phyloP scores from a whole-genome alignment of 257 asterid species.

The Euphrasia confusa region DNA sequence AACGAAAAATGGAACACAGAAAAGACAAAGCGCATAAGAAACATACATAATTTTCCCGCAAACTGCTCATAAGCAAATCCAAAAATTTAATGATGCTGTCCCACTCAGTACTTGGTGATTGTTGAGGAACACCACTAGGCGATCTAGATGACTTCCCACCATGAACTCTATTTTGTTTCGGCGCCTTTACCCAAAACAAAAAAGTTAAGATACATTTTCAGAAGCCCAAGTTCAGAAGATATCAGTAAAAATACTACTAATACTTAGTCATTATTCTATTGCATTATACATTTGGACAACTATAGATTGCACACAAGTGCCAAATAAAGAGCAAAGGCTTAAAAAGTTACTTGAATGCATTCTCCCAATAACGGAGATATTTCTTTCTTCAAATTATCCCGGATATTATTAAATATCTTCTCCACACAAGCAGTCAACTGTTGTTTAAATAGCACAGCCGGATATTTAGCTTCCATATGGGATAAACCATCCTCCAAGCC shows the following conservation, averaged over 20 bases:
- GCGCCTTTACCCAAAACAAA: conserved; percentile 49
- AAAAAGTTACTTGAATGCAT: conserved; percentile 76
- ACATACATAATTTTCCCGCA: conserved; percentile 68
- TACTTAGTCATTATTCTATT: background rate
- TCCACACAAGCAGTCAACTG: conserved; percentile 94
- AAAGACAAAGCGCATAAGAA: background rate
- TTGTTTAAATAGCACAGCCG: conserved; percentile 85
- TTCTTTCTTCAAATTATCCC: conserved; percentile 98
- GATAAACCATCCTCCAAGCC: conserved; percentile 68
- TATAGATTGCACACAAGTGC: too few relatives aligned
- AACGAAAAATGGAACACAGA: background rate
- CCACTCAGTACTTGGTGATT: conserved; percentile 83
- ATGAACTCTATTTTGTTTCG: conserved; percentile 86
- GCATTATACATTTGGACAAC: too few relatives aligned
- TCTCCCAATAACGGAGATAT: conserved; percentile 76
- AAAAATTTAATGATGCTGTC: conserved; percentile 86
- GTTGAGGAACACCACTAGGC: conserved; percentile 68
- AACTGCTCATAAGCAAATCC: conserved; percentile 80
- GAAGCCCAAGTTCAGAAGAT: conserved; percentile 1
- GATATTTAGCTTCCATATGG: conserved; percentile 90
- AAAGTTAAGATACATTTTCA: conserved; percentile 9
- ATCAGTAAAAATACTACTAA: background rate
- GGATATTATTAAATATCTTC: conserved; percentile 90
- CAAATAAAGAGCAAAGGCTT: conserved; percentile 12
- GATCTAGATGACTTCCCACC: conserved; percentile 94